These are phyloP conservation scores for Lentinula raphanica DNA, from an alignment of 768 basidiomycete genomes.

Conservation along the genomic window DNA sequence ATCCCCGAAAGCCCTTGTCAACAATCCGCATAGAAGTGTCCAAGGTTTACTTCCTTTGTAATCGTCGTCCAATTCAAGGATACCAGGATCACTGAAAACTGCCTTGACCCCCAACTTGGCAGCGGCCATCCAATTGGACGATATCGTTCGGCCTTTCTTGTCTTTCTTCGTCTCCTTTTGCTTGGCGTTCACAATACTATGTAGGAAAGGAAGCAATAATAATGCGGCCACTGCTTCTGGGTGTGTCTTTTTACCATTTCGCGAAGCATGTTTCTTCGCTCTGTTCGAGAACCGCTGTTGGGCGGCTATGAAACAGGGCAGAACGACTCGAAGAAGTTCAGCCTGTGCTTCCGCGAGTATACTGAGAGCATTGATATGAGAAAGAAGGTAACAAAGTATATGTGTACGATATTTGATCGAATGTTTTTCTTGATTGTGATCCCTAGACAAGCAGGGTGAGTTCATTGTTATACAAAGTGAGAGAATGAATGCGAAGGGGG, in stretches of 20 bases:
- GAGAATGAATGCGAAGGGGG: constrained; percentile 19
- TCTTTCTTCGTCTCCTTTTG: constrained; percentile 5
- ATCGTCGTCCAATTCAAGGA: neutral
- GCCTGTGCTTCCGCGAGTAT: constrained; percentile 39
- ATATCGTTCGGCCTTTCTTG: constrained; percentile 18
- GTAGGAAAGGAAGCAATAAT: neutral
- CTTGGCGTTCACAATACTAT: neutral
- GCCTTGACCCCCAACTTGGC: neutral
- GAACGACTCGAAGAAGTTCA: constrained; percentile 44
- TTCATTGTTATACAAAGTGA: no score
- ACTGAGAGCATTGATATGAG: constrained; percentile 65
- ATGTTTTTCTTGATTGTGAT: constrained; percentile 26
- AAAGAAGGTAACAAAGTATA: constrained; percentile 71
- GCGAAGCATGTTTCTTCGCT: constrained; percentile 21
- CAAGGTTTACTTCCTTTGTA: neutral
- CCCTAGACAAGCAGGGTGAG: neutral
- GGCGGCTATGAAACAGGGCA: constrained; percentile 22
- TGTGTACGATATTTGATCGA: constrained; percentile 21
- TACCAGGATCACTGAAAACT: neutral
- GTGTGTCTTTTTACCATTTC: neutral
- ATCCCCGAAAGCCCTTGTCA: neutral
- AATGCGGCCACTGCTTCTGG: neutral
- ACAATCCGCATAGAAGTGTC: neutral
- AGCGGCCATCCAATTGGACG: neutral
- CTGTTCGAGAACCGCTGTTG: constrained; percentile 35